Evolutionary conservation across 1,139 yeast genomes (phyloP), one percentile per base, ranked within the genome.

Genomic region (Kodamaea ohmeri): DNA sequence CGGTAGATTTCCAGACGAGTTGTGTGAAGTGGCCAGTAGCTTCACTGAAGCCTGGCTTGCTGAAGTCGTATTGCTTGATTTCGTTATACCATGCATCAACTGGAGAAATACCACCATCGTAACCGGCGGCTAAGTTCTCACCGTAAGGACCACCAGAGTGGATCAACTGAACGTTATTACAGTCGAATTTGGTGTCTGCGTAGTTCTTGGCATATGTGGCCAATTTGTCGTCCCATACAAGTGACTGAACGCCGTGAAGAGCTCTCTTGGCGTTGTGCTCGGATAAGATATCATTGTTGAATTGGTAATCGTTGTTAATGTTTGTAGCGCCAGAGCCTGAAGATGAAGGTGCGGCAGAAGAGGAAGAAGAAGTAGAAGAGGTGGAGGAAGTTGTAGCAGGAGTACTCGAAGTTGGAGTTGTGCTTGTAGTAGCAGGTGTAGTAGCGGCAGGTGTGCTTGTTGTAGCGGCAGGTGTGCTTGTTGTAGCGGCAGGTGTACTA

Each of bases 1-100:
- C 58, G 29, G 82, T 61, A 6, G 67, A 48, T 46, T 73, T 73
- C 89, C 89, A 82, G n/a, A 82, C 73, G 34, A 81, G 54, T 58
- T 81, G 88, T 11, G 88, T 80, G 62, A 81, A 82, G 56, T 82
- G 89, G 32, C 85, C 84, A 17, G 75, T 66, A 12, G 62, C 59
- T 39, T 63, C 67, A 39, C 63, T 54, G 53, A 60, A 60, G 8
- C 73, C 73, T 27, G 80, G 78, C 39, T 64, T 56, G 34, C 45
- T 41, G 62, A 52, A 78, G 58, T 73, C 60, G 61, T 80, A 82
- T 41, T 57, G 45, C n/a, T 51, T 42, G 48, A 78, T 79, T 62
- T 81, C 88, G 45, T 66, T 60, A 58, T 81, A 80, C 88, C 88
- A 81, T 25, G 81, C 78, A 44, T 76, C 78, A 30, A 80, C 82